Conservation (phyloP, 2,329 filamentous ascomycete species). For the Tolypocladium tundrense region DNA sequence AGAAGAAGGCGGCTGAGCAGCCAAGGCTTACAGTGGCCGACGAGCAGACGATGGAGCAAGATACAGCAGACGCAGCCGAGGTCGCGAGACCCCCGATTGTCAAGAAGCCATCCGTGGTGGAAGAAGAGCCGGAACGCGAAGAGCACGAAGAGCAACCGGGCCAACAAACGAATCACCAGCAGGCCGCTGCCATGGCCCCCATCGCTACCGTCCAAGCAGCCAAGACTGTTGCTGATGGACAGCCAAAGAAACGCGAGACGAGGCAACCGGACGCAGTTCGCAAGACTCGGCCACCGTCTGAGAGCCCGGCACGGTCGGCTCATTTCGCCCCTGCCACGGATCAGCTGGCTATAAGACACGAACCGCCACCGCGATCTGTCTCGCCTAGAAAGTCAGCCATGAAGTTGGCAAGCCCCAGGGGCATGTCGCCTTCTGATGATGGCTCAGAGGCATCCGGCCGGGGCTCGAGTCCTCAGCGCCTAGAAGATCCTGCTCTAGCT, state of each 20-base stretch:
- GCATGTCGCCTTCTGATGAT: slow-evolving; percentile 39
- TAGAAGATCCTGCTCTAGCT: slow-evolving; percentile 25
- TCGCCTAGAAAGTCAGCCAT: slow-evolving; percentile 71
- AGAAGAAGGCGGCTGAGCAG: neutral
- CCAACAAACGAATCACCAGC: neutral
- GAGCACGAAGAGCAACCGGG: slow-evolving; percentile 14
- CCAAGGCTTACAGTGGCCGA: neutral
- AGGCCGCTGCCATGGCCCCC: slow-evolving; percentile 20
- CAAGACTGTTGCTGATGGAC: neutral
- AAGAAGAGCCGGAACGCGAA: slow-evolving; percentile 33
- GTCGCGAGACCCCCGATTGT: slow-evolving; percentile 4
- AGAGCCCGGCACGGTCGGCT: slow-evolving; percentile 57
- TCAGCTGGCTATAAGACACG: slow-evolving; percentile 49
- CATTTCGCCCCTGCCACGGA: slow-evolving; percentile 53
- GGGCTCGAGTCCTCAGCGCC: slow-evolving; percentile 11
- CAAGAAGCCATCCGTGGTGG: slow-evolving; percentile 33
- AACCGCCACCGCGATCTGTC: slow-evolving; percentile 58
- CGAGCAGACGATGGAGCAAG: neutral
- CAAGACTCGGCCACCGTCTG: slow-evolving; percentile 31
- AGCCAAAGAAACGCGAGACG: neutral
- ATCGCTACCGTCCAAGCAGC: slow-evolving; percentile 4
- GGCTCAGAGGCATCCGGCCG: slow-evolving; percentile 32
- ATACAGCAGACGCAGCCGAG: neutral
- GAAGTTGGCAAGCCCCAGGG: slow-evolving; percentile 48
- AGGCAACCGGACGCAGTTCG: slow-evolving; percentile 7